Percentiles rank a stretch among this genome's conserved stretches.
phyloP scores from a whole-genome alignment of 805 yeast genomes.

The Ogataea pignaliae region DNA sequence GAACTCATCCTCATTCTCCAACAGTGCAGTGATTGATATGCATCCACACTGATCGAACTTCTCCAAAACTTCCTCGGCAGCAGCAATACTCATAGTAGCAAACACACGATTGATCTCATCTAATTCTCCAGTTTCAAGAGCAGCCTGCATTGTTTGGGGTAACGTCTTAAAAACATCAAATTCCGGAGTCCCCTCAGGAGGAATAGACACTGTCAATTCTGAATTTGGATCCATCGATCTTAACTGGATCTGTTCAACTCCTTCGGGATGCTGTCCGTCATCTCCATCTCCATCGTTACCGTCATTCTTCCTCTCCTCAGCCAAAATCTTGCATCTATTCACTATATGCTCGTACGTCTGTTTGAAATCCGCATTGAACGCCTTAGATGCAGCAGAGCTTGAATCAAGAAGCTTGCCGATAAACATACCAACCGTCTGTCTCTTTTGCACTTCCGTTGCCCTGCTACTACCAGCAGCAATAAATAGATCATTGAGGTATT shows the following conservation, averaged over 20 bases:
- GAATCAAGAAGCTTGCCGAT: slow-evolving; percentile 55
- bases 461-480: slow-evolving; percentile 22
- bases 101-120: slow-evolving; percentile 83
- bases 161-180: slow-evolving; percentile 55
- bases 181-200: slow-evolving; percentile 48
- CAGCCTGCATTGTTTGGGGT: slow-evolving; percentile 62
- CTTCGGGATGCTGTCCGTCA: slow-evolving; percentile 30
- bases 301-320: slow-evolving; percentile 38
- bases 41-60: slow-evolving; percentile 76
- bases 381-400: slow-evolving; percentile 58
- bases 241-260: slow-evolving; percentile 80
- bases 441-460: slow-evolving; percentile 17
- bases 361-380: slow-evolving; percentile 69
- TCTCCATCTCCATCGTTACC: slow-evolving; percentile 37
- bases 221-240: slow-evolving; percentile 83
- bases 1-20: slow-evolving; percentile 72
- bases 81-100: slow-evolving; percentile 63
- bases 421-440: slow-evolving; percentile 55
- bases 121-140: slow-evolving; percentile 64
- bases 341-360: slow-evolving; percentile 73
- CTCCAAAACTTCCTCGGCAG: slow-evolving; percentile 76
- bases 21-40: slow-evolving; percentile 71
- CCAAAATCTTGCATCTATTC: slow-evolving; percentile 65
- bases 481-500: slow-evolving; percentile 43
- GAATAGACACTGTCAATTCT: slow-evolving; percentile 66